Base-by-base conservation (phyloP, 2,329 filamentous ascomycete genomes). In the Cercospora beticola region DNA sequence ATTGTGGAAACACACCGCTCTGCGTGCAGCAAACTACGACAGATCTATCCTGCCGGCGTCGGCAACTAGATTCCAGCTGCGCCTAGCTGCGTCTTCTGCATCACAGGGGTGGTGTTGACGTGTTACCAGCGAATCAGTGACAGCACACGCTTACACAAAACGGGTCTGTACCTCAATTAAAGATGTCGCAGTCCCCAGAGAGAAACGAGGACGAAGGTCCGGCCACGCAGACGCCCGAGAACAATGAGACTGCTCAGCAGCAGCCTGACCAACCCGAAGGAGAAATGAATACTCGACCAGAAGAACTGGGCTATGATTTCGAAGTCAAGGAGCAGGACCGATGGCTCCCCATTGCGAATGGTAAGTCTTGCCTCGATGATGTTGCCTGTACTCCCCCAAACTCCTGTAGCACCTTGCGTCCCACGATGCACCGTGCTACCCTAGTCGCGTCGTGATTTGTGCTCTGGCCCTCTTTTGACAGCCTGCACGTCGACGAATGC, bases 301-400 rank as follows among this genome's bases (percentile, higher is more conserved):
- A 76, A 70, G 76, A 78, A 64, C 86, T 91, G 83, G 89, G 85
- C 82, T 93, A 93, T 83, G 94, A 98, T 85, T 97, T 97, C 81
- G 94, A 98, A 84, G 94, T 98, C 83, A 98, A 98, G 87, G 95
- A 99, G 84, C 95, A 99, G 84, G 95, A 99, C 84, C 87, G 95
- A 87, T 99, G 95, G 95, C 88, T 99, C 81, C 95, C 95, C 81
- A 99, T 99, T 88, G 95, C 95, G 85, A 99, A 99, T 93, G 95
- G 95, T 99, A 88, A 88, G 95, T 95, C 56, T 59, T 59, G 63
- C 49, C 62, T 59, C 65, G 65, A 67, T 64, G 58, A 67, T 71
- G 49, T 64, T 68, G 68, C 69, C 68, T 65, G 69, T 67, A 62
- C 67, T 56, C 67, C 60, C 62, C 62, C 62, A 56, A 52, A 56